Evolutionary conservation across 78 protist genomes (phyloP), one percentile per base, ranked within the genome.

Genomic region (Cyanophora paradoxa): DNA sequence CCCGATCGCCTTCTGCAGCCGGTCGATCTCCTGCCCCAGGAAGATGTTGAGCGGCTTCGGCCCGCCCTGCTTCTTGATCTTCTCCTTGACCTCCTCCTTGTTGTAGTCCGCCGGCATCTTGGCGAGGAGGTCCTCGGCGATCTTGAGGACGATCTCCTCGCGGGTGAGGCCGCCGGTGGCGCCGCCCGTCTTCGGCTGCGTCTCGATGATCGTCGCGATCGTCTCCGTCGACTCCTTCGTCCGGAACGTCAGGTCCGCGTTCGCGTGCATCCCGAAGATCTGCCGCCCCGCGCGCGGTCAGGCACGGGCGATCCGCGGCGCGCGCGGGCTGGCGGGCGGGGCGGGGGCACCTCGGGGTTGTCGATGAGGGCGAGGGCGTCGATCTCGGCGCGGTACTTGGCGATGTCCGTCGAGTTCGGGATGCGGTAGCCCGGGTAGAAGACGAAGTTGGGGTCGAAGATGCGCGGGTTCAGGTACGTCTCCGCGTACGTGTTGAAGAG

Each of bases 221-320:
- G 73, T 34, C 14, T 26, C 17, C n/a, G 34, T 56, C 4, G 92
- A 57, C 42, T 76, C 74, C 5, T 14, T 0, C 52, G 76, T 14
- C 22, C 87, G 75, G 81, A 62, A 87, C 36, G 87, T 76, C 17
- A 93, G 78, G 66, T 93, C 93, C 16, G 94, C 94, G 77, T 88
- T 93, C 57, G 80, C 1, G 81, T 88, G 91, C 67, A 93, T 54
- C 20, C 97, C 94, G 46, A 93, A 86, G 28, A n/a, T n/a, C n/a
- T n/a, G n/a, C n/a, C n/a, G n/a, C n/a, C n/a, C n/a, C n/a, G n/a
- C n/a, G n/a, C n/a, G n/a, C n/a, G n/a, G n/a, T n/a, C n/a, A n/a
- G n/a, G n/a, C n/a, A n/a, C n/a, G n/a, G n/a, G n/a, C n/a, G n/a
- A n/a, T n/a, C n/a, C n/a, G n/a, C n/a, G n/a, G n/a, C n/a, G n/a